Conservation (phyloP, 805 yeast genomes). For the Monosporozyma servazzii region DNA sequence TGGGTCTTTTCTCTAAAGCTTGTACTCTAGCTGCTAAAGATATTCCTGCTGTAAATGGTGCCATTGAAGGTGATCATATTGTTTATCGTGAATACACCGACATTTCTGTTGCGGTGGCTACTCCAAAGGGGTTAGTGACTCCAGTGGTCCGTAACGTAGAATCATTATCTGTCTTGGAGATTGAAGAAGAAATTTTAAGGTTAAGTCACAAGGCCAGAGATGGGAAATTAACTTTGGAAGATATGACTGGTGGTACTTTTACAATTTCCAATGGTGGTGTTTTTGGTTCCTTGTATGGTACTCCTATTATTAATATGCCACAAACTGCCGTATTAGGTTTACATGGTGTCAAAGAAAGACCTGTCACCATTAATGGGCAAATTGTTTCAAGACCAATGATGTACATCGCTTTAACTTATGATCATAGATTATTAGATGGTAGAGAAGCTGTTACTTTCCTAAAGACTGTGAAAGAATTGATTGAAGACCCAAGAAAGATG, state of each 20-base stretch:
- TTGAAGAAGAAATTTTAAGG: constrained; percentile 74
- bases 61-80: constrained; percentile 89
- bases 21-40: constrained; percentile 87
- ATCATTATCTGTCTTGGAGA: constrained; percentile 75
- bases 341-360: constrained; percentile 96
- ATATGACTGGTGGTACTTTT: constrained; percentile 98
- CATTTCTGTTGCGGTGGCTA: constrained; percentile 93
- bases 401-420: constrained; percentile 97
- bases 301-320: constrained; percentile 96
- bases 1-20: constrained; percentile 97
- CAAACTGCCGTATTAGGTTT: constrained; percentile 97
- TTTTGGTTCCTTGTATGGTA: constrained; percentile 94
- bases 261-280: constrained; percentile 99
- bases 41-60: constrained; percentile 89
- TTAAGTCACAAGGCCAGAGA: constrained; percentile 93
- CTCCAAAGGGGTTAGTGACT: constrained; percentile 98
- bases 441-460: constrained; percentile 98
- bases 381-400: constrained; percentile 97
- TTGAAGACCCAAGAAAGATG: constrained; percentile 99
- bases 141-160: constrained; percentile 97
- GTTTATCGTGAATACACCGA: constrained; percentile 95
- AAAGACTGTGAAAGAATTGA: constrained; percentile 90
- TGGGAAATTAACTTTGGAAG: constrained; percentile 91
- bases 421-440: constrained; percentile 96
- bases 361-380: constrained; percentile 93